A percentile compares a stretch with the other conserved stretches of the same genome.
Conservation (phyloP, 2,329 filamentous ascomycete genomes). For the Claviceps cyperi region DNA sequence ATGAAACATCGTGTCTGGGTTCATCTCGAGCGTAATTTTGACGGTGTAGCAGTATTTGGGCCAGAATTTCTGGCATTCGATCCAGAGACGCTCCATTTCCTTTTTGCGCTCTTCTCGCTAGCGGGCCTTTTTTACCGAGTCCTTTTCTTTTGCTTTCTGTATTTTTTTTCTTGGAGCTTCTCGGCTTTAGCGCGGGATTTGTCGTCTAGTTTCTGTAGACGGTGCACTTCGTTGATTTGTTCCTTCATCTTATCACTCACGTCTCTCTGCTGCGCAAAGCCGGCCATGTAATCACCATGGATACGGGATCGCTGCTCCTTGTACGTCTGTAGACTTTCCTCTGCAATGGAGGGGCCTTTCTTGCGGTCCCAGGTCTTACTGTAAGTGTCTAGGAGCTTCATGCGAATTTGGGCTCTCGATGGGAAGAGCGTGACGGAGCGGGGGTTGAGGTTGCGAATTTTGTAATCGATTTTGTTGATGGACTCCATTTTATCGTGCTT, state of each 20-base stretch:
- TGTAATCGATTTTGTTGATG: slow-evolving; percentile 33
- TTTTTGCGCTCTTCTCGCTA: slow-evolving; percentile 22
- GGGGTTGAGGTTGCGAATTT: slow-evolving; percentile 41
- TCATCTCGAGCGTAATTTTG: slow-evolving; percentile 32
- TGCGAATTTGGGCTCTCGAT: slow-evolving; percentile 40
- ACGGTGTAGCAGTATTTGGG: slow-evolving; percentile 32
- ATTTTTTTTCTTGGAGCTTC: slow-evolving; percentile 20
- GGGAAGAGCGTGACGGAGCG: slow-evolving; percentile 51
- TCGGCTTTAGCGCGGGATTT: slow-evolving; percentile 15
- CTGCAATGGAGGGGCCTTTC: slow-evolving; percentile 21
- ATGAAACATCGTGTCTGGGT: slow-evolving; percentile 25
- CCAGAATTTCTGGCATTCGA: slow-evolving; percentile 33
- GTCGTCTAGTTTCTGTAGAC: slow-evolving; percentile 15
- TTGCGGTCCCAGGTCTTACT: slow-evolving; percentile 22
- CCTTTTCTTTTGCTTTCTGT: slow-evolving; percentile 21
- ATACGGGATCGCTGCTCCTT: slow-evolving; percentile 26
- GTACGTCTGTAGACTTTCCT: slow-evolving; percentile 25
- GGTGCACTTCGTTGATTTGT: slow-evolving; percentile 18
- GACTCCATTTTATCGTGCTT: slow-evolving; percentile 20
- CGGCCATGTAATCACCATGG: slow-evolving; percentile 26
- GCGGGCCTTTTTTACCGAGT: slow-evolving; percentile 19
- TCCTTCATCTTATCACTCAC: slow-evolving; percentile 19
- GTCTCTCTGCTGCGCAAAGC: slow-evolving; percentile 16
- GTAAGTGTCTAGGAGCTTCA: slow-evolving; percentile 24
- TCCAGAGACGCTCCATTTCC: slow-evolving; percentile 29